Conservation (phyloP, 768 basidiomycete species). For the button mushroom (Agaricus bisporus) region DNA sequence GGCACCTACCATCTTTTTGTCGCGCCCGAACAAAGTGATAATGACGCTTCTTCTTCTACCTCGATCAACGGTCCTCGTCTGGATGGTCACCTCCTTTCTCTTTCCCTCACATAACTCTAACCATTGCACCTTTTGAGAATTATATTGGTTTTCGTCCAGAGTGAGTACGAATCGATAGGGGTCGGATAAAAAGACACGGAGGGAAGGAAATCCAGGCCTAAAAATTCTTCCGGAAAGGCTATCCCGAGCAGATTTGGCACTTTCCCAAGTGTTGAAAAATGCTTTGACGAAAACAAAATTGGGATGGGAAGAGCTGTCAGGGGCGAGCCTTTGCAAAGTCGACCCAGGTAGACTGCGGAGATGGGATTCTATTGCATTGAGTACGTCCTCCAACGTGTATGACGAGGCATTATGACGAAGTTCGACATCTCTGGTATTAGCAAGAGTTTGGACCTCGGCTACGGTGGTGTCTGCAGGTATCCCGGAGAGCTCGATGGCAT, state of each 20-base stretch:
- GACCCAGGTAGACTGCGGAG: neutral
- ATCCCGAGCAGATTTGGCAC: slow-evolving; percentile 33
- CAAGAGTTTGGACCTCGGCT: neutral
- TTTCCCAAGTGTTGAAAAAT: slow-evolving; percentile 44
- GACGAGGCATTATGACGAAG: neutral
- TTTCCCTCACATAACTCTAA: slow-evolving; percentile 33
- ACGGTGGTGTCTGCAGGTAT: neutral
- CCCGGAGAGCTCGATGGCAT: slow-evolving; percentile 3
- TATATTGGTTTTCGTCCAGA: slow-evolving; percentile 43
- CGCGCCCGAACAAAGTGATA: slow-evolving; percentile 42
- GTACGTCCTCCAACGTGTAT: neutral
- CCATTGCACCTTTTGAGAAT: slow-evolving; percentile 46
- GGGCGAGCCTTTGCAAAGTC: slow-evolving; percentile 5
- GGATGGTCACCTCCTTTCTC: slow-evolving; percentile 18
- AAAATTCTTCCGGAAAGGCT: slow-evolving; percentile 27
- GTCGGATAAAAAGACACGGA: slow-evolving; percentile 38
- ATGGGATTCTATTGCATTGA: slow-evolving; percentile 5
- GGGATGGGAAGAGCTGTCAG: neutral
- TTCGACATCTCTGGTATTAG: neutral
- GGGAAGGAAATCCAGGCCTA: slow-evolving; percentile 20
- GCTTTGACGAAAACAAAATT: slow-evolving; percentile 25
- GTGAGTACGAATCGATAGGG: slow-evolving; percentile 45
- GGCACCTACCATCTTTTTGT: slow-evolving; percentile 46
- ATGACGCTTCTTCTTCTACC: slow-evolving; percentile 20
- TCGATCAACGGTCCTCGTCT: slow-evolving; percentile 24